These are phyloP conservation scores for Fonsecaea erecta DNA, from an alignment of 2,329 filamentous ascomycete species.

Conservation along the genomic window DNA sequence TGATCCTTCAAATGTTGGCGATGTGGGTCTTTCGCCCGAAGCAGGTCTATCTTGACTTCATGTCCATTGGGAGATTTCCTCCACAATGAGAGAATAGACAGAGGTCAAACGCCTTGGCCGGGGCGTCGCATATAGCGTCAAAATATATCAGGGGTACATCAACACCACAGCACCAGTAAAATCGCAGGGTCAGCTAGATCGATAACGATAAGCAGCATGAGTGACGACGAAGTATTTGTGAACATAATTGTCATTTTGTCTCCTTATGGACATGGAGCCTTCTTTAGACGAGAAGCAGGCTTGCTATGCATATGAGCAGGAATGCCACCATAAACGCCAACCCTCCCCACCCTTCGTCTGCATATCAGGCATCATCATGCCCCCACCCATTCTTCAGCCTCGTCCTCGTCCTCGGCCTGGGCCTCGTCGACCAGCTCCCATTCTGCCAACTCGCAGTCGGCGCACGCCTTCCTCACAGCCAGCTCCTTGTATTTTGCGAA, in stretches of 20 bases:
- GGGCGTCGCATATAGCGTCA: no score
- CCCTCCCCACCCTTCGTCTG: not conserved
- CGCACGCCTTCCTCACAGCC: not conserved
- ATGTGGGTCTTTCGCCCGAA: not conserved
- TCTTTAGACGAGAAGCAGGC: not conserved
- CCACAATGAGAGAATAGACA: not conserved
- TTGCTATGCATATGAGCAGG: not conserved
- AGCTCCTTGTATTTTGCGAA: not conserved
- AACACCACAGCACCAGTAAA: not conserved
- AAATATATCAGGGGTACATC: no score
- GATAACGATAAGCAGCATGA: not conserved
- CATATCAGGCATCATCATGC: not conserved
- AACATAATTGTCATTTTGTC: not conserved
- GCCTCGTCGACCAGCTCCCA: slow-evolving; percentile 2
- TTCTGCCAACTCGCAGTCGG: not conserved
- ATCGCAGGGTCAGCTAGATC: not conserved
- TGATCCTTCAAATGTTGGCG: not conserved
- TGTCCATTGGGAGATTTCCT: not conserved
- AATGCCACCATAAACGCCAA: not conserved
- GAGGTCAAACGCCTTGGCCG: not conserved
- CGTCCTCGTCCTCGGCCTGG: slow-evolving; percentile 7
- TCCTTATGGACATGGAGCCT: not conserved
- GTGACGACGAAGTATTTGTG: not conserved
- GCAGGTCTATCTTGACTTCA: not conserved
- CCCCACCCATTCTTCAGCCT: not conserved